A percentile compares a stretch with the other conserved stretches of the same genome.
Conservation (phyloP, 2,329 filamentous ascomycete species). For the Metarhizium sp. region DNA sequence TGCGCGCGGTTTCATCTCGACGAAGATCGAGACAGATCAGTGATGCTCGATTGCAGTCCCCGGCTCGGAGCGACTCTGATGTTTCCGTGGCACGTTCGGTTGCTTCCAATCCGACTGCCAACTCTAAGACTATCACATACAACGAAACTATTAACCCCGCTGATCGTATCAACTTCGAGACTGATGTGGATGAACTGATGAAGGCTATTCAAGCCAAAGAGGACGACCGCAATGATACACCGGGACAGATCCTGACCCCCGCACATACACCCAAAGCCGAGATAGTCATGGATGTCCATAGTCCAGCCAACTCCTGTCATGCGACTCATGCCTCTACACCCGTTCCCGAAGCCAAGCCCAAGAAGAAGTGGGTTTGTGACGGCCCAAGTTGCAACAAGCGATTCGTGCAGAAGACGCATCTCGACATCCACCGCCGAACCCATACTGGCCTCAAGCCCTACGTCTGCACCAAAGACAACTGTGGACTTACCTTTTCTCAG, state of each 20-base stretch:
- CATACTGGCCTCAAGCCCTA: conserved; percentile 91
- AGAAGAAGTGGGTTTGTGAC: conserved; percentile 64
- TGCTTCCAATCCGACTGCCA: conserved; percentile 18
- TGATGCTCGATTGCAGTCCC: conserved; percentile 24
- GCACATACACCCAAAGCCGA: conserved; percentile 12
- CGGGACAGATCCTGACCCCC: conserved; percentile 16
- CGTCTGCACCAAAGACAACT: conserved; percentile 61
- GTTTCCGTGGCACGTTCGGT: conserved; percentile 16
- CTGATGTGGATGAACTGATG: conserved; percentile 81
- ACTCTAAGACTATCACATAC: conserved; percentile 31
- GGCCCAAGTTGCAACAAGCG: conserved; percentile 67
- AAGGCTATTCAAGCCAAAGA: conserved; percentile 70
- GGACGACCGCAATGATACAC: conserved; percentile 23
- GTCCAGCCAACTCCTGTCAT: conserved; percentile 21
- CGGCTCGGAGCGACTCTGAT: conserved; percentile 23
- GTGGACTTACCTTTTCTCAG: conserved; percentile 77
- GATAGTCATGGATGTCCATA: conserved; percentile 9
- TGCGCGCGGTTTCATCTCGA: conserved; percentile 12
- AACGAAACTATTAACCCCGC: conserved; percentile 37
- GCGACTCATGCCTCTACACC: conserved; percentile 13
- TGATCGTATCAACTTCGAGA: conserved; percentile 58
- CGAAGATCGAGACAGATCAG: conserved; percentile 19
- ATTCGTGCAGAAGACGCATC: conserved; percentile 86
- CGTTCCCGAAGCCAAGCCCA: conserved; percentile 18
- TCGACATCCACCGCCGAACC: conserved; percentile 79